phyloP scores from a whole-genome alignment of 2,329 filamentous ascomycete species.

The Rhinocladiella similis region DNA sequence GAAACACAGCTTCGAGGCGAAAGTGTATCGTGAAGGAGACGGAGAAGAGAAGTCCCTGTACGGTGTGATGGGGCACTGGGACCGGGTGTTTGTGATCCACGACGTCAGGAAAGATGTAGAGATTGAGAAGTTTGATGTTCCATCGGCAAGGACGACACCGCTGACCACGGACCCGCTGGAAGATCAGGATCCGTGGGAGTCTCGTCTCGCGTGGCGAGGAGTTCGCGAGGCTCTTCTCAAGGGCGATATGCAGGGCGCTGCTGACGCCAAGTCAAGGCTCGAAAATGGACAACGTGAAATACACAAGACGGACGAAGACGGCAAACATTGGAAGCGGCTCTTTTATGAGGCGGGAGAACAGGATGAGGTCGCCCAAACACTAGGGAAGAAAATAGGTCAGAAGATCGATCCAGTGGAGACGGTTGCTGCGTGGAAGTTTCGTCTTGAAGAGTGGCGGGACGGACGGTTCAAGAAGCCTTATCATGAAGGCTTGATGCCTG shows the following conservation, averaged over 20 bases:
- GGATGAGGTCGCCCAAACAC: constrained; percentile 7
- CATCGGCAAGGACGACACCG: constrained; percentile 60
- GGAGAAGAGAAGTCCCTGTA: constrained; percentile 18
- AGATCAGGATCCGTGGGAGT: constrained; percentile 83
- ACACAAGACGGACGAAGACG: constrained; percentile 73
- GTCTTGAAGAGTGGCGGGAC: constrained; percentile 11
- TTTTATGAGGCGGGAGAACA: constrained; percentile 61
- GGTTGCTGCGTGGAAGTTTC: constrained; percentile 20
- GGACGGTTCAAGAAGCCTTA: constrained; percentile 20
- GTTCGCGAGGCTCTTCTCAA: constrained; percentile 78
- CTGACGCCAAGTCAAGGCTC: constrained; percentile 79
- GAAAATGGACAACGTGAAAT: constrained; percentile 82
- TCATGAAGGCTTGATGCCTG: constrained; percentile 20
- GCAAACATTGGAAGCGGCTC: constrained; percentile 74
- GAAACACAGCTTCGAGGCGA: constrained; percentile 25
- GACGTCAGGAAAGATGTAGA: constrained; percentile 57
- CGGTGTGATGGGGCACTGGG: constrained; percentile 26
- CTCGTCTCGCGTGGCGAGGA: constrained; percentile 81
- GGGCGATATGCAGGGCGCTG: constrained; percentile 81
- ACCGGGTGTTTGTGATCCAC: constrained; percentile 73
- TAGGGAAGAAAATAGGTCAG: constrained; percentile 8
- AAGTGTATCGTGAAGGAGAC: constrained; percentile 19
- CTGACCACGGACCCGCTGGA: constrained; percentile 72
- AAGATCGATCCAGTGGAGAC: constrained; percentile 13
- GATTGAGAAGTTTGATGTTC: constrained; percentile 63